phyloP scores from a whole-genome alignment of 169 alveolate genomes.

The Eimeria praecox region DNA sequence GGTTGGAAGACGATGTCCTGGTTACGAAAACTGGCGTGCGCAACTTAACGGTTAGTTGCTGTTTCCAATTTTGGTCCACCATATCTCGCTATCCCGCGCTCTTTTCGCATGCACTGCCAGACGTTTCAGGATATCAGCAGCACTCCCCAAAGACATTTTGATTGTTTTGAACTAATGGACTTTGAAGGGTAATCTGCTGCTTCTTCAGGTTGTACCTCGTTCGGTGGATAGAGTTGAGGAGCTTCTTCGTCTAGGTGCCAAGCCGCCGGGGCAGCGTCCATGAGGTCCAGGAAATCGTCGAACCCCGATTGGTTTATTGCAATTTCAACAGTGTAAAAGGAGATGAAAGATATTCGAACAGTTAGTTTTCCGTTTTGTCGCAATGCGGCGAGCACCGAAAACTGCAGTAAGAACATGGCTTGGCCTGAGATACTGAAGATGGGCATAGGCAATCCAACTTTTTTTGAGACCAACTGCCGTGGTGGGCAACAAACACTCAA shows the following conservation, averaged over 20 bases:
- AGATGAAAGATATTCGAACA: neutral
- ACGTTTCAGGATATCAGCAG: neutral
- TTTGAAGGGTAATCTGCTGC: neutral
- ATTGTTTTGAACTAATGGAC: neutral
- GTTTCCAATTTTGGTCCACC: neutral
- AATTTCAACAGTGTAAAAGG: neutral
- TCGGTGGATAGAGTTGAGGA: slow-evolving; percentile 72
- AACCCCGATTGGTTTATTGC: neutral
- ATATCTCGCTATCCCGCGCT: neutral
- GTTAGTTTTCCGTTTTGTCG: neutral
- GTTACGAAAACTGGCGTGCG: slow-evolving; percentile 89
- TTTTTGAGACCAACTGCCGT: neutral
- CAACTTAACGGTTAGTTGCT: slow-evolving; percentile 84
- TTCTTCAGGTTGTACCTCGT: slow-evolving; percentile 79
- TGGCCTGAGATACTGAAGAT: neutral
- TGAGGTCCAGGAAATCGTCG: neutral
- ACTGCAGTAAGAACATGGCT: neutral
- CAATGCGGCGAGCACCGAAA: neutral
- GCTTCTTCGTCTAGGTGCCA: slow-evolving; percentile 36
- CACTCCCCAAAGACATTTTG: neutral
- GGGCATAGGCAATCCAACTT: neutral
- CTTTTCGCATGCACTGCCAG: neutral
- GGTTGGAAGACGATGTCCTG: slow-evolving; percentile 94
- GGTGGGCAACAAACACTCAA: neutral
- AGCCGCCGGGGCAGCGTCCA: neutral